Evolutionary conservation across 331 rosid species (phyloP).

Genomic region (Spiraea crenata): DNA sequence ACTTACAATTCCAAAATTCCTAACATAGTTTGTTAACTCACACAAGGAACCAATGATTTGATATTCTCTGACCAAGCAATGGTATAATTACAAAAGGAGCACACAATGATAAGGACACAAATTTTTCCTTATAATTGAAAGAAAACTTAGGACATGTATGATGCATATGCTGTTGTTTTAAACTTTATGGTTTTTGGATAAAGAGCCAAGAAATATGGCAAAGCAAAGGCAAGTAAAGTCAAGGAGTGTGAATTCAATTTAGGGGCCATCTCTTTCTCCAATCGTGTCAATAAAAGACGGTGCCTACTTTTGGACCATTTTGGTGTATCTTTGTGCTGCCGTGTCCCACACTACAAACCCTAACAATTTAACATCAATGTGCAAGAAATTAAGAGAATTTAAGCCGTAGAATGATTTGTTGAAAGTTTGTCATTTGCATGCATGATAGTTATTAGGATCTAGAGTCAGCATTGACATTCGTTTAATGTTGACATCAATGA

Average conservation of each 20-base stretch:
- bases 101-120: neutral
- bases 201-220: slow-evolving; percentile 16
- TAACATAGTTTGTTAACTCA: no score
- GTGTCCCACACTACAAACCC: slow-evolving; percentile 55
- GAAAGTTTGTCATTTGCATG: neutral
- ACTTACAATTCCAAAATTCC: no score
- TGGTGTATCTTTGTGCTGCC: slow-evolving; percentile 40
- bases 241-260: slow-evolving; percentile 28
- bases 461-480: neutral
- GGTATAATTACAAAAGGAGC: no score
- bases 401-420: slow-evolving; percentile 29
- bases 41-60: no score
- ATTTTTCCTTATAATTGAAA: neutral
- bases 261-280: slow-evolving; percentile 7
- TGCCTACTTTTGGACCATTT: slow-evolving; percentile 83
- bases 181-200: neutral
- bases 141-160: slow-evolving; percentile 23
- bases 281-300: slow-evolving; percentile 70
- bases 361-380: slow-evolving; percentile 35
- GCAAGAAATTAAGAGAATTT: slow-evolving; percentile 24
- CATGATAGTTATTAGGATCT: neutral
- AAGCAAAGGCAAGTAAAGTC: slow-evolving; percentile 26
- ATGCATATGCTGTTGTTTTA: slow-evolving; percentile 18
- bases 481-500: no score
- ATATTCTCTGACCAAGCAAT: no score